Evolutionary conservation across 306 rosid species (phyloP).

Genomic region (Cucurbita ficifolia): DNA sequence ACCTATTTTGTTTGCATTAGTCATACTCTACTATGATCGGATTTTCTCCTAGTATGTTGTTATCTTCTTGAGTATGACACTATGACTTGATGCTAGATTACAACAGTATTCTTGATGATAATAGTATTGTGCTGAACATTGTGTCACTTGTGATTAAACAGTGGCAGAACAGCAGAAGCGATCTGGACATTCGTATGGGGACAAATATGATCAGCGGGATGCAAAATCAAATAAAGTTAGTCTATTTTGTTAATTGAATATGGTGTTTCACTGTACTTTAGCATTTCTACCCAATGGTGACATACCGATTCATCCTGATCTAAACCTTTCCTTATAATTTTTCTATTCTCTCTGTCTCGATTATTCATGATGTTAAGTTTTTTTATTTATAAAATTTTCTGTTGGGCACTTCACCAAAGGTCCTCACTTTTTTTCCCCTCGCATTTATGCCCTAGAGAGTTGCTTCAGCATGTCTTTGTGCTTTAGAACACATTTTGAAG

Average conservation of each 20-base stretch:
- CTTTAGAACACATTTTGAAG: not conserved
- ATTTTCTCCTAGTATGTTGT: not conserved
- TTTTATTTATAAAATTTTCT: too few species aligned
- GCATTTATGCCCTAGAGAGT: not conserved
- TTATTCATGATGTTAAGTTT: not conserved
- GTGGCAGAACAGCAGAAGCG: conserved; percentile 73
- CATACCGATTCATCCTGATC: not conserved
- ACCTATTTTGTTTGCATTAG: not conserved
- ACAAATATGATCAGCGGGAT: conserved; percentile 62
- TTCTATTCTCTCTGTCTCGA: not conserved
- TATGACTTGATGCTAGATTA: too few species aligned
- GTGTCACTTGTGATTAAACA: conserved; percentile 23
- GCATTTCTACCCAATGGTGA: conserved; percentile 4
- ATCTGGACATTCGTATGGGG: conserved; percentile 43
- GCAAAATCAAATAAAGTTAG: conserved; percentile 63
- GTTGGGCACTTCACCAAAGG: not conserved
- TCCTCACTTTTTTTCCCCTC: not conserved
- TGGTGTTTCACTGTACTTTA: conserved; percentile 3
- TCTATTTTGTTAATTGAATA: conserved; percentile 13
- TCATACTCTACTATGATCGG: not conserved
- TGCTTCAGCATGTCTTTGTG: not conserved
- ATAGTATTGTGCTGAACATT: not conserved
- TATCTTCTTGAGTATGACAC: not conserved
- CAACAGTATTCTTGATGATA: not conserved
- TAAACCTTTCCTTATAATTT: not conserved